Percentiles rank a stretch among this genome's conserved stretches.
phyloP scores from a whole-genome alignment of 1,284 basidiomycete genomes.

The Puccinia polysora region DNA sequence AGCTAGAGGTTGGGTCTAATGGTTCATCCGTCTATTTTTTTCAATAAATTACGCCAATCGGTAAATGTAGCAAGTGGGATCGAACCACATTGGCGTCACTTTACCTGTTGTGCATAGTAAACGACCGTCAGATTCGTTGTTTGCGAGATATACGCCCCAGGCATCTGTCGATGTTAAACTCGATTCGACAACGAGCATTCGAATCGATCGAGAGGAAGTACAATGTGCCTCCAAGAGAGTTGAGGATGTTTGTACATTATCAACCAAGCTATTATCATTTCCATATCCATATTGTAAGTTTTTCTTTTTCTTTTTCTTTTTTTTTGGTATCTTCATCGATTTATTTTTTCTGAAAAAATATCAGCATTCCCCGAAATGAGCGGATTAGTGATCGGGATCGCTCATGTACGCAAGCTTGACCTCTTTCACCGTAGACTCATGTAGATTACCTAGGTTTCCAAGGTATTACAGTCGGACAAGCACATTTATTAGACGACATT shows the following conservation, averaged over 20 bases:
- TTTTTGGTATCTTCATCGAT: background rate
- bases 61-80: slow-evolving; percentile 52
- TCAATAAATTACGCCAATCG: background rate
- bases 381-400: background rate
- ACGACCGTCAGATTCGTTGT: slow-evolving; percentile 51
- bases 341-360: background rate
- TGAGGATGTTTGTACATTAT: slow-evolving; percentile 67
- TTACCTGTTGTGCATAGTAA: slow-evolving; percentile 52
- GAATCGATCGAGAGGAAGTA: slow-evolving; percentile 62
- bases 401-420: slow-evolving; percentile 55
- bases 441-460: slow-evolving; percentile 49
- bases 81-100: slow-evolving; percentile 50
- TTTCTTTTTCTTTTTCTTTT: background rate
- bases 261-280: slow-evolving; percentile 64
- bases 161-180: slow-evolving; percentile 67
- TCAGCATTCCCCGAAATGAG: background rate
- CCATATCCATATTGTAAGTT: slow-evolving; percentile 81
- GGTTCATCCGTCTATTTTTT: background rate
- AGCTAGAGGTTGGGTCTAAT: background rate
- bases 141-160: slow-evolving; percentile 59
- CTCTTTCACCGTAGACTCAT: slow-evolving; percentile 65
- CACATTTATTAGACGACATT: slow-evolving; percentile 86
- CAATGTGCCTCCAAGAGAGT: slow-evolving; percentile 60
- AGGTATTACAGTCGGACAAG: slow-evolving; percentile 68
- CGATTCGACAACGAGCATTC: slow-evolving; percentile 62